phyloP scores from a whole-genome alignment of 441 rosid species.

The Erodium moschatum region DNA sequence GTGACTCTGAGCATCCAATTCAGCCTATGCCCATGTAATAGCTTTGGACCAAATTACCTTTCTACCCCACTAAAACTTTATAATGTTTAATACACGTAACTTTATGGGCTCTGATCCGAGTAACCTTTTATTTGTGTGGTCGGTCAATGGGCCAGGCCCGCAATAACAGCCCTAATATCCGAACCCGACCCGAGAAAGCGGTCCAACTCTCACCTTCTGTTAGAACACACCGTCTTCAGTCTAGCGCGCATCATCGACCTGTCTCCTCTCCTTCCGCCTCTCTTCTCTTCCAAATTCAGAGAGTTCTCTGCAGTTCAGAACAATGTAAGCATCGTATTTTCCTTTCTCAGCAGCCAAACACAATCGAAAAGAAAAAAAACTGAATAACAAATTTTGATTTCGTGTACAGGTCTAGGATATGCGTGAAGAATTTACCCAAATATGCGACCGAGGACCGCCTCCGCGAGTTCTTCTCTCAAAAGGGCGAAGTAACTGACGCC shows the following conservation, averaged over 20 bases:
- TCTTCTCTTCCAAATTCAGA: background rate
- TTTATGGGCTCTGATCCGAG: background rate
- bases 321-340: background rate
- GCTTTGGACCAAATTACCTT: background rate
- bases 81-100: too few relatives aligned
- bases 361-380: background rate
- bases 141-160: background rate
- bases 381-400: conserved; percentile 2
- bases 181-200: background rate
- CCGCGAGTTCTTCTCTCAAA: conserved; percentile 55
- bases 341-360: conserved; percentile 3
- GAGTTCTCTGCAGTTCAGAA: background rate
- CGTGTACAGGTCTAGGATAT: conserved; percentile 63
- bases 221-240: background rate
- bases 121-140: too few relatives aligned
- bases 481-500: conserved; percentile 74
- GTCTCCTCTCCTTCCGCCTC: background rate
- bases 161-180: background rate
- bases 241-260: too few relatives aligned
- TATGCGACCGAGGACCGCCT: conserved; percentile 51
- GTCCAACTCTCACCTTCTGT: background rate
- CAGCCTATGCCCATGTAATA: background rate
- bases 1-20: background rate
- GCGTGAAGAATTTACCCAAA: conserved; percentile 68
- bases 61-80: too few relatives aligned